Percentiles rank a stretch among this genome's conserved stretches.
These are phyloP conservation scores for Coffea eugenioides DNA, from an alignment of 257 asterid species.

Conservation along the genomic window DNA sequence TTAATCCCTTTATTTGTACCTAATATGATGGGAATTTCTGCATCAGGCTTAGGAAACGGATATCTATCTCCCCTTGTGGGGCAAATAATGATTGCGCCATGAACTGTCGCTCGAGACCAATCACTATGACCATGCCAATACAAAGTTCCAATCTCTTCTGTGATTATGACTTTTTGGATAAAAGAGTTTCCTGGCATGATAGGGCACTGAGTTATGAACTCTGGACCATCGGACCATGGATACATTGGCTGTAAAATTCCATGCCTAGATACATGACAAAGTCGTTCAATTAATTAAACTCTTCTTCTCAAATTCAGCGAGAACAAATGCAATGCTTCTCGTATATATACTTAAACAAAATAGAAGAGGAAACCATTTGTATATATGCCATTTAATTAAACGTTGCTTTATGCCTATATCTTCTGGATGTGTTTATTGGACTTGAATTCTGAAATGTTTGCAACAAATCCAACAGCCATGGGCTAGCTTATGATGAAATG, in stretches of 20 bases:
- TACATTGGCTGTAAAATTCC: constrained; percentile 64
- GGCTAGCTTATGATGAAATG: no score
- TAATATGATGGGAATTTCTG: constrained; percentile 54
- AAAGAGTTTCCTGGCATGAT: constrained; percentile 51
- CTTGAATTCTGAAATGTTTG: no score
- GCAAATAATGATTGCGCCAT: constrained; percentile 52
- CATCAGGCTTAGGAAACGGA: constrained; percentile 52
- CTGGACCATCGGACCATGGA: constrained; percentile 79
- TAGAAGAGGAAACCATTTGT: no score
- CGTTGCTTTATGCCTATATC: no score
- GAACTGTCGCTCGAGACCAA: constrained; percentile 76
- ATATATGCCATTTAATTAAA: no score
- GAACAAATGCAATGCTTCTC: no score
- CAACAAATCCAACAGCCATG: no score
- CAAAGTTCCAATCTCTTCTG: constrained; percentile 62
- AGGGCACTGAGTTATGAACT: constrained; percentile 65
- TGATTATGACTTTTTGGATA: constrained; percentile 41
- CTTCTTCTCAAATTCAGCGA: no score
- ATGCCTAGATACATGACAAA: constrained; percentile 36
- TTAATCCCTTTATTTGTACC: constrained; percentile 26
- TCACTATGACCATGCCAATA: constrained; percentile 28
- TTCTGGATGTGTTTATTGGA: no score
- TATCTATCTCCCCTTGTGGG: constrained; percentile 35
- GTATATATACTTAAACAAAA: no score
- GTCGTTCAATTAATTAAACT: not conserved